Conservation (phyloP, 768 basidiomycete genomes). For the Cystobasidium ongulense region DNA sequence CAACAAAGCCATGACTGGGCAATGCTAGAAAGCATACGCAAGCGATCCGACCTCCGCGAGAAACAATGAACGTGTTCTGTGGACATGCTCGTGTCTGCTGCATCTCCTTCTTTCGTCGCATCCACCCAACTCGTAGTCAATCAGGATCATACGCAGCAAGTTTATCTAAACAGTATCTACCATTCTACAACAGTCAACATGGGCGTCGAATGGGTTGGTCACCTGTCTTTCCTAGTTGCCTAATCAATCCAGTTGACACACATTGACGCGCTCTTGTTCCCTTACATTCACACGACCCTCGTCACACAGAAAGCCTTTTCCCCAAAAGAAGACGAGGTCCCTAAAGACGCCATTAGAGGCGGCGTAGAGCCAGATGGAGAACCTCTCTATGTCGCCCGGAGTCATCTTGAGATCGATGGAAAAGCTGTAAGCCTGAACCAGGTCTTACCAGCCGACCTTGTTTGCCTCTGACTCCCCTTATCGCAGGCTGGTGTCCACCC, state of each 20-base stretch:
- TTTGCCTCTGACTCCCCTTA: neutral
- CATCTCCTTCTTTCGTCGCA: neutral
- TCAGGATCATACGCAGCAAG: neutral
- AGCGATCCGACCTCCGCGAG: too few species aligned
- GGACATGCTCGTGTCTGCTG: neutral
- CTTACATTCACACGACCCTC: neutral
- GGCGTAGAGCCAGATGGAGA: slow-evolving; percentile 9
- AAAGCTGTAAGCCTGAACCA: neutral
- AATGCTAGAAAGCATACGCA: too few species aligned
- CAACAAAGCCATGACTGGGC: too few species aligned
- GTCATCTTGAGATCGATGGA: slow-evolving; percentile 6
- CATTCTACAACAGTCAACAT: neutral
- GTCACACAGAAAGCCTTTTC: slow-evolving; percentile 18
- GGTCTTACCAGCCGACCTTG: neutral
- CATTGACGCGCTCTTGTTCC: too few species aligned
- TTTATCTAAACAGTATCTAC: neutral
- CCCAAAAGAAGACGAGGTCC: slow-evolving; percentile 9
- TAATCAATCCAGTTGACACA: too few species aligned
- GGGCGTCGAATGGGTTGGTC: slow-evolving; percentile 12
- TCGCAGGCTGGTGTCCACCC: neutral
- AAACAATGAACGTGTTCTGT: too few species aligned
- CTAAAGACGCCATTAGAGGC: slow-evolving; percentile 17
- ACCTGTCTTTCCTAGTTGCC: neutral
- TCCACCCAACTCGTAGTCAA: neutral
- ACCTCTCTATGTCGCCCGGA: slow-evolving; percentile 10